Base-by-base conservation (phyloP, 768 basidiomycete genomes). In the Neoboletus brunneissimus region DNA sequence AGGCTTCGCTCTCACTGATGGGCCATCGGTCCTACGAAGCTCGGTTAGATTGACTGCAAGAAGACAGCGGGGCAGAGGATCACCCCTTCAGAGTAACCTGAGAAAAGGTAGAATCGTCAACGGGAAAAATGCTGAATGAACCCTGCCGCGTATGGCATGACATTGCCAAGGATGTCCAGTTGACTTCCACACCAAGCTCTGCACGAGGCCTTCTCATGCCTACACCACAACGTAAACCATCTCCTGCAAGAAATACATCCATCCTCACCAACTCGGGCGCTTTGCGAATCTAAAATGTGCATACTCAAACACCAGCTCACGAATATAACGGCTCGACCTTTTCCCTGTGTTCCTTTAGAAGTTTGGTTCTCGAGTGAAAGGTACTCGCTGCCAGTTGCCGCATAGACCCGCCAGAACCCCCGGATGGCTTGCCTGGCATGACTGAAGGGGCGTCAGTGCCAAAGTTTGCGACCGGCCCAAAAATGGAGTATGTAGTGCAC, bases 191-290 rank as follows among this genome's bases (percentile, higher is more conserved):
- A 51, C 84, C 85, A 22, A 95, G 74, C 43, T 88, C 83, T 5
- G 80, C 71, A 20, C 87, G 81, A 35, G 94, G 74, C 9, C 83
- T 81, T 68, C 89, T 91, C 87, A 92, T 93, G 83, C 86, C 89
- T 91, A 54, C 71, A 11, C 68, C 66, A 70, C 71, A 60, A 22
- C 34, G 25, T 55, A 6, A 60, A 38, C 15, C 37, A 5, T 40
- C 25, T 11, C 27, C 42, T 22, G 9, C 1, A 32, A 16, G 53
- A 7, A 51, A 5, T 23, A 9, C n/a, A 18, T 12, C 34, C 22
- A 25, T 44, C 20, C 2, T 67, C 65, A 89, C 91, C 66, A 94
- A 67, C 71, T n/a, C n/a, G n/a, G n/a, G n/a, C n/a, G n/a, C n/a
- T n/a, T n/a, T n/a, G n/a, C n/a, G n/a, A n/a, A n/a, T n/a, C n/a